Conservation (phyloP, 2,329 filamentous ascomycete genomes). For the Fusarium buxicola region DNA sequence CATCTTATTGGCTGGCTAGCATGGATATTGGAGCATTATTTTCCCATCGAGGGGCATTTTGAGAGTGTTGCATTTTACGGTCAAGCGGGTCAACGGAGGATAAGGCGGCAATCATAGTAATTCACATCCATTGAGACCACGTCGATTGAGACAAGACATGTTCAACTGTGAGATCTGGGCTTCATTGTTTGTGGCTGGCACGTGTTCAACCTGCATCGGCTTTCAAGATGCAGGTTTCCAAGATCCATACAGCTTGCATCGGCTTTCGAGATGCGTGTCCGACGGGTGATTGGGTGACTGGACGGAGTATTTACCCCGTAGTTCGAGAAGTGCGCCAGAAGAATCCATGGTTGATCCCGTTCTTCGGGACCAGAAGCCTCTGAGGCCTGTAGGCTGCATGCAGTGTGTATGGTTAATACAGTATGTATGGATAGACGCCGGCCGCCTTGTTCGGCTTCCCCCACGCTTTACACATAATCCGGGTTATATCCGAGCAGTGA, state of each 20-base stretch:
- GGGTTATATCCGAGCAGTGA: not conserved
- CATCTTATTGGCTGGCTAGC: not conserved
- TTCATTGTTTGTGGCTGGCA: not conserved
- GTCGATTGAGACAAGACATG: not conserved
- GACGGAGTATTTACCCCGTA: no score
- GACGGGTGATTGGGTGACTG: not conserved
- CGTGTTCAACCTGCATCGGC: not conserved
- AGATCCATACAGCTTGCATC: no score
- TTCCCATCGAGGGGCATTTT: not conserved
- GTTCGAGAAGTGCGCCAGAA: not conserved
- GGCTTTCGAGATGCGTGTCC: not conserved
- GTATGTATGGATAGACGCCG: not conserved
- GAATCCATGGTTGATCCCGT: not conserved
- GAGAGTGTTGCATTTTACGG: not conserved
- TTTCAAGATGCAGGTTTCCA: no score
- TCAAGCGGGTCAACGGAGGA: not conserved
- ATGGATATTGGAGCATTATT: not conserved
- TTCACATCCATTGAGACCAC: not conserved
- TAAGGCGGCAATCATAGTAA: not conserved
- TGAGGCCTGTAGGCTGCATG: no score
- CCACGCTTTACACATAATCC: not conserved
- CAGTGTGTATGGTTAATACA: no score
- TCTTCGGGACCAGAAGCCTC: no score
- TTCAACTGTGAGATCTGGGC: not conserved
- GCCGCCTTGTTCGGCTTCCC: not conserved